Percentiles rank a stretch among this genome's conserved stretches.
Conservation (phyloP, 2,329 filamentous ascomycete species). For the Cercospora zeina region DNA sequence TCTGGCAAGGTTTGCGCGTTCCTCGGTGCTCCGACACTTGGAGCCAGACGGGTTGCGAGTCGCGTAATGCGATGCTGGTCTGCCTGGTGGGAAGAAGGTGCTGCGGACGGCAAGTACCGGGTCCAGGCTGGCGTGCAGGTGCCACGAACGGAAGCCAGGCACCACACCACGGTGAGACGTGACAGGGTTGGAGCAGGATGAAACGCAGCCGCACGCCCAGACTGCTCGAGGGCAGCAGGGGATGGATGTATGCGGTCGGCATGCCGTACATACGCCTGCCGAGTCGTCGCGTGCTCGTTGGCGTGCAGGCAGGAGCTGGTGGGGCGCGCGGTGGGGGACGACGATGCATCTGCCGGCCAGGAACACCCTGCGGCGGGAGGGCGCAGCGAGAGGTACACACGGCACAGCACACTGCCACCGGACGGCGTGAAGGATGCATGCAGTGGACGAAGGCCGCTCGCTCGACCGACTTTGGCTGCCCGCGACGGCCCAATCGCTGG, state of each 20-base stretch:
- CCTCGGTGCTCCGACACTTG: neutral
- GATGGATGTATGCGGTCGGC: too few relatives aligned
- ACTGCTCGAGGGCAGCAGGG: neutral
- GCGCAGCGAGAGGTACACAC: slow-evolving; percentile 14
- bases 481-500: neutral
- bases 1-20: neutral
- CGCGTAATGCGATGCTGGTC: neutral
- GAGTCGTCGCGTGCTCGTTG: neutral
- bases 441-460: neutral
- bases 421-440: too few relatives aligned
- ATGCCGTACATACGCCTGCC: too few relatives aligned
- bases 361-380: neutral
- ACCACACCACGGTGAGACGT: neutral
- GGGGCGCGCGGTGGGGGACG: neutral
- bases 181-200: neutral
- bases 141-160: neutral
- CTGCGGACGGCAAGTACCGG: neutral
- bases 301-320: slow-evolving; percentile 5
- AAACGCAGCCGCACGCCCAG: slow-evolving; percentile 6
- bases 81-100: neutral
- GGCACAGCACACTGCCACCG: too few relatives aligned
- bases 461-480: neutral
- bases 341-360: neutral
- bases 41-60: neutral
- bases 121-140: too few relatives aligned